Evolutionary conservation across 805 yeast genomes (phyloP).

Genomic region (Ogataea angusta): DNA sequence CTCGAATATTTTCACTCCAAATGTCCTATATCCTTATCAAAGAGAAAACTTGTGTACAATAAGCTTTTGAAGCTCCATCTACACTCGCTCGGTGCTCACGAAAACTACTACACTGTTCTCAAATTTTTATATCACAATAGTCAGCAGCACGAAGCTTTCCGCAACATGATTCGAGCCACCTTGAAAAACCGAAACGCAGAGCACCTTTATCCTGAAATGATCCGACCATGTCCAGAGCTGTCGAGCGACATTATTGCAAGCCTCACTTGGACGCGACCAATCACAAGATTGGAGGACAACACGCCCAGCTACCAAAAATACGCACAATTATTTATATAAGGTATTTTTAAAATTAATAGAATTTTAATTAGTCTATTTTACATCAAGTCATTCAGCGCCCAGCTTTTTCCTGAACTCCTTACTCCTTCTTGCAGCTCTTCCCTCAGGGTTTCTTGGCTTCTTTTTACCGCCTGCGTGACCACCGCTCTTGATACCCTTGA

Average conservation of each 20-base stretch:
- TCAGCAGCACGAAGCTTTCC: not conserved
- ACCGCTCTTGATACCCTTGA: slow-evolving; percentile 60
- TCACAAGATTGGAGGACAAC: slow-evolving; percentile 3
- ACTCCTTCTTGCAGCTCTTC: slow-evolving; percentile 50
- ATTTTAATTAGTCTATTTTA: slow-evolving; percentile 4
- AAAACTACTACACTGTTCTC: slow-evolving; percentile 3
- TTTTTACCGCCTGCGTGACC: slow-evolving; percentile 39
- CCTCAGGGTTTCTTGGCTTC: slow-evolving; percentile 57
- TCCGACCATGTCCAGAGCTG: slow-evolving; percentile 7
- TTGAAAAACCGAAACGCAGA: not conserved
- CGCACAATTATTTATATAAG: slow-evolving; percentile 7
- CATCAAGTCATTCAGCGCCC: slow-evolving; percentile 3
- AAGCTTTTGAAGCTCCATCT: slow-evolving; percentile 3
- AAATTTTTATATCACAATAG: slow-evolving; percentile 10
- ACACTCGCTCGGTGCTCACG: not conserved
- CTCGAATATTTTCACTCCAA: slow-evolving; percentile 4
- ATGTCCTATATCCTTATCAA: not conserved
- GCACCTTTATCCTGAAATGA: not conserved
- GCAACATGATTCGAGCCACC: not conserved
- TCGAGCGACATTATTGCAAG: slow-evolving; percentile 1
- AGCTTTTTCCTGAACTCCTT: slow-evolving; percentile 30
- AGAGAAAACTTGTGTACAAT: not conserved
- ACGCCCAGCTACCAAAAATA: slow-evolving; percentile 4
- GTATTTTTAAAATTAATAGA: not conserved
- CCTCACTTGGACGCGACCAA: slow-evolving; percentile 12